A percentile compares a stretch with the other conserved stretches of the same genome.
phyloP scores from a whole-genome alignment of 1,284 basidiomycete genomes.

The Meripilus lineatus region DNA sequence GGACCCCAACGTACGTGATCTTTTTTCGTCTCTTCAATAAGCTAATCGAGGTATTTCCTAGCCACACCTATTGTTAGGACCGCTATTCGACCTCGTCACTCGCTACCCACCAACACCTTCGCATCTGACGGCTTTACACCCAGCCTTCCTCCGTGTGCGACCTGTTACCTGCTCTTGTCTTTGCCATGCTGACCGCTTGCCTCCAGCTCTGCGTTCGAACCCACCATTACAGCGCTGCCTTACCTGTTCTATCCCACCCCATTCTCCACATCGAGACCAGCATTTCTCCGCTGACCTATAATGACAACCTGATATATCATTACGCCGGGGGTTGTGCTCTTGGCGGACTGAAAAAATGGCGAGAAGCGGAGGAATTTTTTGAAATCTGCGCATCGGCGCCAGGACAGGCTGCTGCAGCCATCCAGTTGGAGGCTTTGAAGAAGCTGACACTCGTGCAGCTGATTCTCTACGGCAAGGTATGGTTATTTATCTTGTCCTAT shows the following conservation, averaged over 20 bases:
- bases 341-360: conserved; percentile 57
- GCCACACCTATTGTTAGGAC: conserved; percentile 22
- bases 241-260: conserved; percentile 52
- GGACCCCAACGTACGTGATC: too few species aligned
- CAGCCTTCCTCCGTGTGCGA: conserved; percentile 40
- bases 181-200: conserved; percentile 5
- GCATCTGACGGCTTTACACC: conserved; percentile 66
- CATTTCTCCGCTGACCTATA: conserved; percentile 59
- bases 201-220: conserved; percentile 39
- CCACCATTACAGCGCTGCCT: conserved; percentile 44
- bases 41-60: background rate
- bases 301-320: conserved; percentile 75
- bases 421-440: conserved; percentile 85
- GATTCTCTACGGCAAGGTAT: conserved; percentile 65
- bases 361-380: conserved; percentile 66
- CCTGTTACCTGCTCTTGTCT: conserved; percentile 2
- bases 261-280: conserved; percentile 53
- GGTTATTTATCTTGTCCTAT: conserved; percentile 11
- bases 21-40: too few species aligned
- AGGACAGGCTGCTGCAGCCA: conserved; percentile 53
- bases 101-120: conserved; percentile 54
- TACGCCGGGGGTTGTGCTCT: conserved; percentile 66
- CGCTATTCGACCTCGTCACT: conserved; percentile 52
- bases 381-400: conserved; percentile 76
- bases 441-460: conserved; percentile 75